phyloP scores from a whole-genome alignment of 208 protist genomes.

The Leishmania martiniquensis region DNA sequence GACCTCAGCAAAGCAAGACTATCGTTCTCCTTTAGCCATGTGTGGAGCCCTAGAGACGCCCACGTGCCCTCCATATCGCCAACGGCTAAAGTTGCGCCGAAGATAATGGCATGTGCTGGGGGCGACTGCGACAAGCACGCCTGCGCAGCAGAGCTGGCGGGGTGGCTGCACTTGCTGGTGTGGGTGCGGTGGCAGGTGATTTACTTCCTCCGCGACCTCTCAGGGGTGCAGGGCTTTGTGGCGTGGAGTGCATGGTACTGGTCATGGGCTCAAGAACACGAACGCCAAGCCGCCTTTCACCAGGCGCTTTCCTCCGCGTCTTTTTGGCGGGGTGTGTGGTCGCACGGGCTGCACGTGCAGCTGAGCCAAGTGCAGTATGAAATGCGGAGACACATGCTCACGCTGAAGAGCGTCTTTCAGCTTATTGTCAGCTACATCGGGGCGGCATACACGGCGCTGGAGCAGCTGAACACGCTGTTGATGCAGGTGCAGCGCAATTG shows the following conservation, averaged over 20 bases:
- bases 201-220: conserved; percentile 58
- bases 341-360: conserved; percentile 19
- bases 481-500: conserved; percentile 36
- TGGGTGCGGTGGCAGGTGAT: conserved; percentile 57
- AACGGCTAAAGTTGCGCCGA: too few relatives aligned
- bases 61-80: neutral
- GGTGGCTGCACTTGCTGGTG: conserved; percentile 65
- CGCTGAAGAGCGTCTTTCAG: conserved; percentile 50
- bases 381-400: conserved; percentile 48
- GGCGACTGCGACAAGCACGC: conserved; percentile 11
- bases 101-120: neutral
- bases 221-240: conserved; percentile 49
- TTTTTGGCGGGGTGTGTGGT: conserved; percentile 48
- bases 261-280: conserved; percentile 68
- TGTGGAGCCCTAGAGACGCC: neutral
- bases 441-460: conserved; percentile 43
- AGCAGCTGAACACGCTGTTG: conserved; percentile 50
- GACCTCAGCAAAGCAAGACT: neutral
- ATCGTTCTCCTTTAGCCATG: neutral
- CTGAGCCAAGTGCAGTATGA: conserved; percentile 29
- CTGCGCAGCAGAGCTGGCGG: conserved; percentile 38
- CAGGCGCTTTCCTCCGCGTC: conserved; percentile 36
- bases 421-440: conserved; percentile 65
- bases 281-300: conserved; percentile 43
- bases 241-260: conserved; percentile 75